phyloP scores from a whole-genome alignment of 495 filamentous ascomycete species.

The Zalerion maritima region DNA sequence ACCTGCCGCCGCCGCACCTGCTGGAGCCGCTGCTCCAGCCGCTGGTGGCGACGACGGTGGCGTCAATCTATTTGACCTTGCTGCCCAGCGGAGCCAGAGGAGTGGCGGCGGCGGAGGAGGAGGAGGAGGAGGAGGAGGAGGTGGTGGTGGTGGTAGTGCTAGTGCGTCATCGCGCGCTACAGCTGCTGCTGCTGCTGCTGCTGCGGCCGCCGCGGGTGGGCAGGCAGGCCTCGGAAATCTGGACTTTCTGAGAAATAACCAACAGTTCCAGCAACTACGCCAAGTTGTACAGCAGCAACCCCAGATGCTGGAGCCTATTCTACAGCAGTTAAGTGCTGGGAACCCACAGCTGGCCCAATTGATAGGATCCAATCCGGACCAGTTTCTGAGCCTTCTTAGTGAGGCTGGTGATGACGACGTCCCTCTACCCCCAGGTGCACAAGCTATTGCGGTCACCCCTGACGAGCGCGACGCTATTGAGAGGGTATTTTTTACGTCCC shows the following conservation, averaged over 20 bases:
- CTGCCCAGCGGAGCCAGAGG: constrained; percentile 58
- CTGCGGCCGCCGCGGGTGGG: constrained; percentile 35
- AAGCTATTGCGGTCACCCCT: constrained; percentile 81
- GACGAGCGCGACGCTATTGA: constrained; percentile 96
- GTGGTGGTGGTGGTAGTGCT: constrained; percentile 16
- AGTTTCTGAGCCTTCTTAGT: constrained; percentile 75
- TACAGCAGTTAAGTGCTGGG: constrained; percentile 89
- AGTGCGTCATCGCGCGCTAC: constrained; percentile 31
- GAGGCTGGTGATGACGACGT: constrained; percentile 66
- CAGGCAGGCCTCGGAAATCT: constrained; percentile 58
- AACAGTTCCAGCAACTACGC: constrained; percentile 92
- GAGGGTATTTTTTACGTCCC: constrained; percentile 46
- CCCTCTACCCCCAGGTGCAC: constrained; percentile 71
- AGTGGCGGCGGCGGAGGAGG: constrained; percentile 47
- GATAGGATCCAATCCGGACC: constrained; percentile 80
- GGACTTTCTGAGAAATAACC: constrained; percentile 89
- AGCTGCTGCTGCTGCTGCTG: constrained; percentile 31
- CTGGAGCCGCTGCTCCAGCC: constrained; percentile 21
- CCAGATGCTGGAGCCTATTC: constrained; percentile 93
- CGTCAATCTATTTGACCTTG: constrained; percentile 90
- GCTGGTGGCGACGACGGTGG: constrained; percentile 43
- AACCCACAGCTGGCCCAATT: constrained; percentile 88
- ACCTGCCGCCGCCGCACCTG: constrained; percentile 16
- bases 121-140: constrained; percentile 29
- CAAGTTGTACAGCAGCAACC: constrained; percentile 95